A percentile compares a stretch with the other conserved stretches of the same genome.
Evolutionary conservation across 2,329 filamentous ascomycete genomes (phyloP).

Genomic region (Lasiodiplodia gonubiensis): DNA sequence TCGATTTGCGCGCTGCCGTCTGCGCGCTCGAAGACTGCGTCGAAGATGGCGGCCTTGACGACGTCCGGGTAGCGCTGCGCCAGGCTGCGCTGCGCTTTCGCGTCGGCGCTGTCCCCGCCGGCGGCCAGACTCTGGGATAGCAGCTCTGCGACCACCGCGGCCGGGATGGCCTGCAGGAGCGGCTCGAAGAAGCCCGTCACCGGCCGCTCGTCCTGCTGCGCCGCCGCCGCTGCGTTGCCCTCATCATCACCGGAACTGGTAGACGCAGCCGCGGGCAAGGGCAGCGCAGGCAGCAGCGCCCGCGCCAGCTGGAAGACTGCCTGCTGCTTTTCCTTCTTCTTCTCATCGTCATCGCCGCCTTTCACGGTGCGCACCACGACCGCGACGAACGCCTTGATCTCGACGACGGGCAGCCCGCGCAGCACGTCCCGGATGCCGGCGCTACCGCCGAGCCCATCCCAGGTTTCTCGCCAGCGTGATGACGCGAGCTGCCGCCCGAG

Average conservation of each 20-base stretch:
- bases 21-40: too few species aligned
- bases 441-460: conserved; percentile 38
- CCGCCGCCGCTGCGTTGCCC: too few species aligned
- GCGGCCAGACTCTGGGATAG: not conserved
- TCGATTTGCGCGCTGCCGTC: not conserved
- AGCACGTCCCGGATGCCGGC: conserved; percentile 36
- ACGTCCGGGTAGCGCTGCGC: too few species aligned
- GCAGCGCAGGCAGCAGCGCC: not conserved
- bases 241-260: too few species aligned
- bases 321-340: not conserved
- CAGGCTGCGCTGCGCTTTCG: too few species aligned
- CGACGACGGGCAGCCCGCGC: not conserved
- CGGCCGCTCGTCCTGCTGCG: not conserved
- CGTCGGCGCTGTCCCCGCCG: too few species aligned
- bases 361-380: not conserved
- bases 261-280: not conserved
- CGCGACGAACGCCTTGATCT: not conserved
- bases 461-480: conserved; percentile 35
- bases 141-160: not conserved
- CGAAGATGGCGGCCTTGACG: too few species aligned
- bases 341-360: not conserved
- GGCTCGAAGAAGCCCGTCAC: not conserved
- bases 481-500: conserved; percentile 32
- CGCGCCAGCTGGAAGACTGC: not conserved
- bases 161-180: not conserved